Evolutionary conservation across 2,329 filamentous ascomycete species (phyloP).

Genomic region (Pseudocercospora fijiensis): DNA sequence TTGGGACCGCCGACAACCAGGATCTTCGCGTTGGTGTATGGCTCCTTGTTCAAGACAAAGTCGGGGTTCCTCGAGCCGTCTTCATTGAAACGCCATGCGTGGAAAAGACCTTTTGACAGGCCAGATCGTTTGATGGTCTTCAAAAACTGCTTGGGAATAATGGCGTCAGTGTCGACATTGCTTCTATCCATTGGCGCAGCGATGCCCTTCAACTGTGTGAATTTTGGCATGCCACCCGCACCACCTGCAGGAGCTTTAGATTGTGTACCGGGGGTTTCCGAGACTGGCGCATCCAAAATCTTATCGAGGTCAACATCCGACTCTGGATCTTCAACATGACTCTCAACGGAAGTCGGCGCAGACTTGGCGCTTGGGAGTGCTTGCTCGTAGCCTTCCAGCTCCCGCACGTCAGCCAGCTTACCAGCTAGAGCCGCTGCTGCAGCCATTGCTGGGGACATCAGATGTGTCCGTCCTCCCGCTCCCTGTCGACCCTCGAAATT

Average conservation of each 20-base stretch:
- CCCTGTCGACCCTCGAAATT: slow-evolving; percentile 98
- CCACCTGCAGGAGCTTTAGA: slow-evolving; percentile 47
- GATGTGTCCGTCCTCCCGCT: slow-evolving; percentile 82
- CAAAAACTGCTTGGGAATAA: slow-evolving; percentile 98
- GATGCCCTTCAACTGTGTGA: slow-evolving; percentile 78
- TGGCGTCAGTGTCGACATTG: slow-evolving; percentile 98
- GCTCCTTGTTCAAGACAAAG: slow-evolving; percentile 88
- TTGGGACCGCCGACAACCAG: slow-evolving; percentile 88
- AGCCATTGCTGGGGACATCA: slow-evolving; percentile 97
- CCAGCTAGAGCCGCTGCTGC: slow-evolving; percentile 86
- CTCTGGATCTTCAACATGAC: slow-evolving; percentile 56
- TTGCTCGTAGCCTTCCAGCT: slow-evolving; percentile 61
- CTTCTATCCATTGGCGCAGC: slow-evolving; percentile 82
- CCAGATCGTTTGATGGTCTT: slow-evolving; percentile 99
- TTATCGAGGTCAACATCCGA: slow-evolving; percentile 64
- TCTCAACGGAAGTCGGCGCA: slow-evolving; percentile 59
- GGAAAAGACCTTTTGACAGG: slow-evolving; percentile 83
- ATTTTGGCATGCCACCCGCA: slow-evolving; percentile 73
- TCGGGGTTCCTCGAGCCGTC: slow-evolving; percentile 69
- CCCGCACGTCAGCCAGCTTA: slow-evolving; percentile 87
- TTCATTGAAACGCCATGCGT: slow-evolving; percentile 73
- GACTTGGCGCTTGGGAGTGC: slow-evolving; percentile 42
- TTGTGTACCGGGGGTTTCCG: slow-evolving; percentile 53
- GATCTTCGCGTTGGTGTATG: slow-evolving; percentile 81
- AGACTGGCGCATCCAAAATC: slow-evolving; percentile 59